Base-by-base conservation (phyloP, 2,329 filamentous ascomycete genomes). In the Onygenales sp. region DNA sequence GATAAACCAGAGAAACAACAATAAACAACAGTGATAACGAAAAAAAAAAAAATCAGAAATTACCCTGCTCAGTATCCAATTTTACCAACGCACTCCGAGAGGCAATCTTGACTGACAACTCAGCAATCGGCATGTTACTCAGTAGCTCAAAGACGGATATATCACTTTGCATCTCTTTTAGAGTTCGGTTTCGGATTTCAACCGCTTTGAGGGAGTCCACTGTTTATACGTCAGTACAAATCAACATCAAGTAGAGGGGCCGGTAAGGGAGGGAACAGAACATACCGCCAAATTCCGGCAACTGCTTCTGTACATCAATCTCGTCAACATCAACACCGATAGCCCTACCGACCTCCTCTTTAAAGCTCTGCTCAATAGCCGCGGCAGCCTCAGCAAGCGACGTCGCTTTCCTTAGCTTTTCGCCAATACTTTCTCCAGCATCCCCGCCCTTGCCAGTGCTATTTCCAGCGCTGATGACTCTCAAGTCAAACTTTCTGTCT, bases 141-240 rank as follows among this genome's bases (percentile, higher is more conserved):
- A 61, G 39, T 8, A 62, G 40, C 6, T 62, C 59, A 44, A 62
- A 59, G 5, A 62, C 47, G 2, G 56, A 43, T 27, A 62, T 52
- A 33, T 60, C 55, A 11, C 47, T 50, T 51, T 62, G 51, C 14
- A 55, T 17, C 47, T 61, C 48, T 32, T 36, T 44, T 6, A 56
- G 37, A 27, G 57, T 36, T 52, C 58, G 57, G 33, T 52, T 60
- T 10, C 59, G 53, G 14, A 62, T 48, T 49, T 62, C 60, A 39
- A 62, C 52, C 1, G 60, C 60, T 42, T 49, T 43, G 9, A 62
- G 49, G 11, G 56, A 58, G 49, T 62, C 60, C 17, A 61, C 54
- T 54, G 6, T 42, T 42, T 27, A 4, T 21, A 40, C 13, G 5
- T n/a, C 17, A 10, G n/a, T 27, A 40, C 13, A 51, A 5, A 39